These are phyloP conservation scores for Plasmodium relictum DNA, from an alignment of 169 alveolate genomes.

Conservation along the genomic window DNA sequence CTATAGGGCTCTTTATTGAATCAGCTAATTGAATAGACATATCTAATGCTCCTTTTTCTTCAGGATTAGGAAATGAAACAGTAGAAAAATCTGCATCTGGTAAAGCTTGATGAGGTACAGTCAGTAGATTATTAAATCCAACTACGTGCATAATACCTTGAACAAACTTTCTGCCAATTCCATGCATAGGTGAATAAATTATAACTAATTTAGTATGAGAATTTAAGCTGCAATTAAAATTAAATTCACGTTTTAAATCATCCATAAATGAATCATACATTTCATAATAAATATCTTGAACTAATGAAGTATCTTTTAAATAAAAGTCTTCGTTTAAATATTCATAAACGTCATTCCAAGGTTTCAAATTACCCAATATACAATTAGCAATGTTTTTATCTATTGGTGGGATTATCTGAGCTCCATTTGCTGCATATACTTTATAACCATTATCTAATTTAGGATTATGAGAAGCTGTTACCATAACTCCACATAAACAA, in stretches of 20 bases:
- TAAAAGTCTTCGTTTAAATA: conserved; percentile 76
- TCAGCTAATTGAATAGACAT: conserved; percentile 83
- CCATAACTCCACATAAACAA: conserved; percentile 87
- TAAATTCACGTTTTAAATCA: conserved; percentile 79
- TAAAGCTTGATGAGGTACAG: conserved; percentile 81
- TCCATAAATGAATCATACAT: conserved; percentile 78
- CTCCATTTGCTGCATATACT: conserved; percentile 89
- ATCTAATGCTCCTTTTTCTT: conserved; percentile 86
- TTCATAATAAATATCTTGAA: conserved; percentile 80
- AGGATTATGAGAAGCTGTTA: conserved; percentile 92
- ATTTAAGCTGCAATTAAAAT: conserved; percentile 71
- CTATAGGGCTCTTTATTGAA: conserved; percentile 77
- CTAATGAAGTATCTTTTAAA: conserved; percentile 78
- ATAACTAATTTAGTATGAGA: conserved; percentile 80
- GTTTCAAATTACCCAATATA: conserved; percentile 81
- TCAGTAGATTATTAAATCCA: conserved; percentile 80
- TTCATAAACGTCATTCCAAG: conserved; percentile 77
- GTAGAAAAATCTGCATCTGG: conserved; percentile 91
- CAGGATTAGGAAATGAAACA: conserved; percentile 89
- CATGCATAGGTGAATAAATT: conserved; percentile 92
- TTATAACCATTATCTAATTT: conserved; percentile 90
- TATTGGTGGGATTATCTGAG: conserved; percentile 87
- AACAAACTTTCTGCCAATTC: conserved; percentile 86
- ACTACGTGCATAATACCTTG: conserved; percentile 80
- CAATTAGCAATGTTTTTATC: conserved; percentile 80